phyloP scores from a whole-genome alignment of 2,329 filamentous ascomycete genomes.

The Ophiosphaerella korrae region DNA sequence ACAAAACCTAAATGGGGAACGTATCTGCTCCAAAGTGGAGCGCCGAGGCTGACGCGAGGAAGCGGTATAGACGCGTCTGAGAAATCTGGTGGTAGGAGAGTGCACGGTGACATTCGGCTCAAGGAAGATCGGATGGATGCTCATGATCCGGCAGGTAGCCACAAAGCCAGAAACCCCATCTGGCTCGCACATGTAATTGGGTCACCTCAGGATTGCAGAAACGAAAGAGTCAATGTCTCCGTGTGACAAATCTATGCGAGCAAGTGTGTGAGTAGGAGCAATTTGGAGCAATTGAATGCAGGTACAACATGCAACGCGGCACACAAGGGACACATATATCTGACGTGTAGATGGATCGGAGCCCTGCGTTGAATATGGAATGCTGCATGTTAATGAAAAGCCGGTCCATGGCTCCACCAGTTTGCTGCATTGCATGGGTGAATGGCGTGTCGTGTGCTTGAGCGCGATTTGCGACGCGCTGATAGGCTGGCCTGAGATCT shows the following conservation, averaged over 20 bases:
- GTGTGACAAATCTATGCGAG: too few relatives aligned
- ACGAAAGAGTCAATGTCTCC: too few relatives aligned
- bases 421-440: conserved; percentile 16
- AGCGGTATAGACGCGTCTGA: conserved; percentile 42
- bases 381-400: conserved; percentile 9
- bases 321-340: neutral
- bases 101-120: conserved; percentile 29
- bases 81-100: conserved; percentile 29
- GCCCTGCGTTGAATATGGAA: conserved; percentile 9
- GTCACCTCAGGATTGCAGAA: too few relatives aligned
- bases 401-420: conserved; percentile 14
- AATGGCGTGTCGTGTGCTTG: conserved; percentile 29
- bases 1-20: conserved; percentile 16
- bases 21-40: conserved; percentile 24
- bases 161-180: too few relatives aligned
- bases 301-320: too few relatives aligned
- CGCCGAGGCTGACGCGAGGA: conserved; percentile 28
- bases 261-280: neutral
- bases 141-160: neutral
- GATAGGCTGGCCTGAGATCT: conserved; percentile 23
- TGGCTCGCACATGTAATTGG: too few relatives aligned
- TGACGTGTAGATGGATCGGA: conserved; percentile 1
- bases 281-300: neutral
- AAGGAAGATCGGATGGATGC: conserved; percentile 10
- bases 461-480: conserved; percentile 26